Evolutionary conservation across 1,139 yeast genomes (phyloP), one percentile per base, ranked within the genome.

Genomic region (Blastobotrys apis): DNA sequence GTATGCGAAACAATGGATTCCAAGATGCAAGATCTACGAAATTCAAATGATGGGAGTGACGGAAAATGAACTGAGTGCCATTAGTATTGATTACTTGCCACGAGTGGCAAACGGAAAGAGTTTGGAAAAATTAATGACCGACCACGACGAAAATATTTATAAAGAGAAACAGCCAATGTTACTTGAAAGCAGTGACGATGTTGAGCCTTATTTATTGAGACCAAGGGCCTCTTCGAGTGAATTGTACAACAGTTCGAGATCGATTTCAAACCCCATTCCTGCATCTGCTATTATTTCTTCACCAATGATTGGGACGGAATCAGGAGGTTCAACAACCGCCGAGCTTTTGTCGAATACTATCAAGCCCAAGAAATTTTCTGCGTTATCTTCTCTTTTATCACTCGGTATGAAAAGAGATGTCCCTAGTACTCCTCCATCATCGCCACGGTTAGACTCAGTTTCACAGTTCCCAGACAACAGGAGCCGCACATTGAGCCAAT

Each of bases 21-120:
- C 98, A 1, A 71, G 94, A 29, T 88, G 97, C 63, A 88, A 87
- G 58, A 88, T 94, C 40, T 90, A 92, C 62, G 97, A 90, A 56
- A 67, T 94, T 19, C 98, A 92, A 62, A 94, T 92, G 97, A 90
- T 90, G 95, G 98, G 97, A 0, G 78, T 90, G 4, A 87, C 90
- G 83, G 97, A 90, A 55, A 86, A 84, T 55, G 97, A 90, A 57
- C 72, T 81, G 41, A 78, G 78, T 53, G 77, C 81, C 6, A 75
- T 81, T 27, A 73, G 79, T 13, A 75, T 86, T 21, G 81, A 78
- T 31, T 71, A 83, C 37, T 66, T 83, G 5, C 59, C 61, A 3
- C 46, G 27, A 41, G 37, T 20, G 20, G 43, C 30, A 31, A 50
- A 25, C 12, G 47, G 16, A 48, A 48, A 63, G 38, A 61, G 75